phyloP scores from a whole-genome alignment of 306 rosid genomes.

The Alnus glutinosa region DNA sequence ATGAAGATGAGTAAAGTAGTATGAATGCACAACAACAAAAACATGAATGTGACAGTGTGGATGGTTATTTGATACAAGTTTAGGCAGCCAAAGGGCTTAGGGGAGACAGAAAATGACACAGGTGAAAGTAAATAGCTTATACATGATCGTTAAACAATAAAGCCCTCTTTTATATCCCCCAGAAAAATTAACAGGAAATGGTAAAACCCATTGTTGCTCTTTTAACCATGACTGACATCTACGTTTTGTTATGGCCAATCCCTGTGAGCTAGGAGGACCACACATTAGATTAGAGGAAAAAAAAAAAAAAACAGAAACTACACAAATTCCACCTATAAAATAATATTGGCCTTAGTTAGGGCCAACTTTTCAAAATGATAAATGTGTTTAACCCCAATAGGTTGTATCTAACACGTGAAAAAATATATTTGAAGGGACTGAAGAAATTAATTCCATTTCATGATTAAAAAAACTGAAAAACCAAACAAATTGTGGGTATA shows the following conservation, averaged over 20 bases:
- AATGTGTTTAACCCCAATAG: too few relatives aligned
- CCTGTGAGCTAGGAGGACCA: too few relatives aligned
- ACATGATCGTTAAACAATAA: not conserved
- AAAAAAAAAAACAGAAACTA: too few relatives aligned
- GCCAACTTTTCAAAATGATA: not conserved
- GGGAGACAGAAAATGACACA: not conserved
- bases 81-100: not conserved
- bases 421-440: not conserved
- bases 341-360: not conserved
- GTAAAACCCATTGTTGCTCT: not conserved
- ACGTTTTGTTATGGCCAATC: too few relatives aligned
- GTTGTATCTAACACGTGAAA: not conserved
- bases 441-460: not conserved
- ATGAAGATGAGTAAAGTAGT: not conserved
- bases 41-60: not conserved
- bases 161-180: not conserved
- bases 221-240: not conserved
- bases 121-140: not conserved
- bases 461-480: not conserved
- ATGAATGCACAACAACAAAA: not conserved
- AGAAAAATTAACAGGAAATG: not conserved
- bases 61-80: not conserved
- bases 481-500: not conserved
- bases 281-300: too few relatives aligned
- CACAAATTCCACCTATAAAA: too few relatives aligned